Percentiles rank a stretch among this genome's conserved stretches.
These are phyloP conservation scores for Teratosphaeria gauchensis DNA, from an alignment of 2,329 filamentous ascomycete genomes.

Conservation along the genomic window DNA sequence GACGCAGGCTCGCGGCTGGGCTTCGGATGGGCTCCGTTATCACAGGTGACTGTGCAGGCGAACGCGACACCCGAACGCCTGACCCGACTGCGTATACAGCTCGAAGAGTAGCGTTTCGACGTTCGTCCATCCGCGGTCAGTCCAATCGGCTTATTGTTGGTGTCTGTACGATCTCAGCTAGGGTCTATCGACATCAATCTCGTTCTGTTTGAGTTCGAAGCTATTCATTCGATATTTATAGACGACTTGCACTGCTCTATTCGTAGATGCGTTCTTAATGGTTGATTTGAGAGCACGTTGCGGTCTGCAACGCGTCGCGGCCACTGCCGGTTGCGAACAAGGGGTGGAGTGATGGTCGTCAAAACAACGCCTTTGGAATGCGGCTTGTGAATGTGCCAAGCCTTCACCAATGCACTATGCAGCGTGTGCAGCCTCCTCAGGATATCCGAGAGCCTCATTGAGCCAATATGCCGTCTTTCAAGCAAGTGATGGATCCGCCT, in stretches of 20 bases:
- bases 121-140: neutral
- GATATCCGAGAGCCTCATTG: neutral
- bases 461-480: neutral
- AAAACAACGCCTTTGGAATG: constrained; percentile 17
- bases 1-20: constrained; percentile 27
- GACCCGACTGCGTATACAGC: constrained; percentile 4
- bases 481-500: neutral
- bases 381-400: constrained; percentile 5
- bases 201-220: neutral
- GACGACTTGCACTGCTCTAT: neutral
- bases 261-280: neutral
- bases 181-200: too few relatives aligned
- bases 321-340: neutral
- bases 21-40: constrained; percentile 23
- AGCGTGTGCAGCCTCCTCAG: neutral
- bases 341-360: constrained; percentile 1
- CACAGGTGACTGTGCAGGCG: constrained; percentile 24
- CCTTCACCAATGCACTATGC: neutral
- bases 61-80: constrained; percentile 20
- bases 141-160: neutral
- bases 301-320: neutral
- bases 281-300: neutral
- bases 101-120: neutral
- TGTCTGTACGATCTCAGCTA: neutral
- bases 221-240: neutral